phyloP scores from a whole-genome alignment of 1,284 basidiomycete species.

The Coniferiporia weirii region DNA sequence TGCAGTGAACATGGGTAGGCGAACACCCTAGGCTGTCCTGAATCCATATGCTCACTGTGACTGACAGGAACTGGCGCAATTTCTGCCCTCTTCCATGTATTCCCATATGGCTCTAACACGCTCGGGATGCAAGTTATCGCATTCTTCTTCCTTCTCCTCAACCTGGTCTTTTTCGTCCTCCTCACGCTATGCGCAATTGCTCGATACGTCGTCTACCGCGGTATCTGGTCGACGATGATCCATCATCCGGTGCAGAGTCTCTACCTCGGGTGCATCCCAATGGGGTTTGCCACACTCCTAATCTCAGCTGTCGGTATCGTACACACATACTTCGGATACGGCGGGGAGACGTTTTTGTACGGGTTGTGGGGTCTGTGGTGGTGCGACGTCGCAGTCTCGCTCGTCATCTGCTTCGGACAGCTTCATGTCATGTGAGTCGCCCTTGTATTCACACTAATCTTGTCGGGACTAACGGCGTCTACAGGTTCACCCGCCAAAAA shows the following conservation, averaged over 20 bases:
- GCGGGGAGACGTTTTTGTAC: slow-evolving; percentile 52
- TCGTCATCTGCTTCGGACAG: slow-evolving; percentile 57
- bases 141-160: slow-evolving; percentile 60
- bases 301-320: slow-evolving; percentile 42
- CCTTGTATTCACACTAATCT: neutral
- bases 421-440: slow-evolving; percentile 57
- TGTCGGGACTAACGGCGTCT: neutral
- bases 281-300: slow-evolving; percentile 67
- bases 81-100: slow-evolving; percentile 45
- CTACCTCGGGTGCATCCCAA: slow-evolving; percentile 65
- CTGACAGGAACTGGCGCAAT: slow-evolving; percentile 50
- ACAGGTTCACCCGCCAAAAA: slow-evolving; percentile 57
- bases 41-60: neutral
- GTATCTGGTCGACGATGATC: slow-evolving; percentile 51
- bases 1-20: slow-evolving; percentile 18
- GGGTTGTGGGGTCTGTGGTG: slow-evolving; percentile 72
- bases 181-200: slow-evolving; percentile 44
- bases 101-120: slow-evolving; percentile 45
- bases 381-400: slow-evolving; percentile 55
- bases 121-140: slow-evolving; percentile 38
- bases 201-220: slow-evolving; percentile 54
- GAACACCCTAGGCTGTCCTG: neutral
- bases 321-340: slow-evolving; percentile 39
- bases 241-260: slow-evolving; percentile 60
- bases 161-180: slow-evolving; percentile 56